Percentiles rank a stretch among this genome's conserved stretches.
Conservation (phyloP, 164 flowering plant genomes). For the Stephania cephalantha region DNA sequence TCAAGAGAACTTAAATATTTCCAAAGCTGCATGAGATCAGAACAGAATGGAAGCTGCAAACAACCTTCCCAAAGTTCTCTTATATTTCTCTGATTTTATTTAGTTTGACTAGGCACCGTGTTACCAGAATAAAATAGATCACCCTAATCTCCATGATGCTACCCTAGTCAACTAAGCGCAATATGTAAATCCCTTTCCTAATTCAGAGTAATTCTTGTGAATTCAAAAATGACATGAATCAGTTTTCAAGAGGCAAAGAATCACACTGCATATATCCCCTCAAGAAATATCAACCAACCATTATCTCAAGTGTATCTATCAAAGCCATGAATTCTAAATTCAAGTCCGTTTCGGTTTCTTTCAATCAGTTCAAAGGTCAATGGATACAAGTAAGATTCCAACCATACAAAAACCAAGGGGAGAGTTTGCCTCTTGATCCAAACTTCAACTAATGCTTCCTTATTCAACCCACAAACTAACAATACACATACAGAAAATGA, state of each 20-base stretch:
- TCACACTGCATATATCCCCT: neutral
- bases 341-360: neutral
- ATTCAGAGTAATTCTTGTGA: neutral
- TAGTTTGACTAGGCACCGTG: too few relatives aligned
- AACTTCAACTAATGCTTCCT: neutral
- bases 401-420: neutral
- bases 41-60: neutral
- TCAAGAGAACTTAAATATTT: neutral
- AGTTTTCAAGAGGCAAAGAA: too few relatives aligned
- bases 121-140: too few relatives aligned
- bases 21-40: neutral
- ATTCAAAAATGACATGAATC: neutral
- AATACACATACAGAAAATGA: neutral
- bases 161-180: neutral
- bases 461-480: neutral
- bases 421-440: neutral
- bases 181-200: neutral
- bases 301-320: neutral
- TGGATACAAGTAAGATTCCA: neutral
- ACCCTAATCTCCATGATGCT: neutral
- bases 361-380: neutral
- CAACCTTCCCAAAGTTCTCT: conserved; percentile 4
- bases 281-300: neutral
- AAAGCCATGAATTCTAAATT: neutral
- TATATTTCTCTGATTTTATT: too few relatives aligned